Evolutionary conservation across 768 basidiomycete species (phyloP), one percentile per base, ranked within the genome.

Genomic region (Phaeolepiota aurea): DNA sequence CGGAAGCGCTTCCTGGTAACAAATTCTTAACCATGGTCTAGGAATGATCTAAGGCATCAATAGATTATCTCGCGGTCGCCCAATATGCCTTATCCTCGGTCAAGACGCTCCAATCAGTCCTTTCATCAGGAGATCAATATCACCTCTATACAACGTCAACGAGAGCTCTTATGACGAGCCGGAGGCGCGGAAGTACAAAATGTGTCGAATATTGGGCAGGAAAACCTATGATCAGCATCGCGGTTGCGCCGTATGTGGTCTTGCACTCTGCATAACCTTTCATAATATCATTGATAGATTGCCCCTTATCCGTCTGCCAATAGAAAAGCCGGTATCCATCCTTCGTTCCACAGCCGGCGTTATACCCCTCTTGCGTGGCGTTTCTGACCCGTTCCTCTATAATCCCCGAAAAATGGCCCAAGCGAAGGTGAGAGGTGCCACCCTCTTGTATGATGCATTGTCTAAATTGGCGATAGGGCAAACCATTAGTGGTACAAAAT

Each of bases 11-110:
- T 16, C 91, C 94, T 42, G 91, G 92, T 89, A 45, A 40, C 37
- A 13, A 37, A 41, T 33, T 13, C 11, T 11, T n/a, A 16, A 18
- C 9, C 9, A 7, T 28, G 5, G 10, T 2, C 5, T 11, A 9
- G 15, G 12, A 12, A 9, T 3, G 12, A 33, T 13, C 34, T 11
- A 11, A 19, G 16, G 5, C 11, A 28, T 13, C 34, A 25, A 16
- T 51, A 93, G 94, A 98, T 61, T 80, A 88, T 51, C 70, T 79
- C 30, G 73, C 84, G 2, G 86, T 96, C 35, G 82, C 91, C 11
- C 86, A 87, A 42, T 90, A 93, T 57, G 77, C 86, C n/a, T 63
- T 90, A n/a, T 88, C 90, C 2, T 80, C 91, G 0, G 65, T 98
- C 31, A 87, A 82, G 54, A 73, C 73, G 2, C 63, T 96, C 43